A percentile compares a stretch with the other conserved stretches of the same genome.
phyloP scores from a whole-genome alignment of 768 basidiomycete species.

The Tylopilus intermedius region DNA sequence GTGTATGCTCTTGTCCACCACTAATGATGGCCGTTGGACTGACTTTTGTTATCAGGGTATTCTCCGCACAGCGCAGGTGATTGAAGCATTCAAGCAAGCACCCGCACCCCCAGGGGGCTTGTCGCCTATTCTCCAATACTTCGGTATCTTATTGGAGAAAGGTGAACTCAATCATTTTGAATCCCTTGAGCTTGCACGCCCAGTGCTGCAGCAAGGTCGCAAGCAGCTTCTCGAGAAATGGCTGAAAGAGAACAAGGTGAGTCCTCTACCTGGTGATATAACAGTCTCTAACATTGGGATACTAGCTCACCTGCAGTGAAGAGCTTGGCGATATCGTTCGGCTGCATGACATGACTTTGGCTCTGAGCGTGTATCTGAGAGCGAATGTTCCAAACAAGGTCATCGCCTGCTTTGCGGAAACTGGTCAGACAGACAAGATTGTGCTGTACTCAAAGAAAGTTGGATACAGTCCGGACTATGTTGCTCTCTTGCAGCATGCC shows the following conservation, averaged over 20 bases:
- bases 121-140: slow-evolving; percentile 96
- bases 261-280: slow-evolving; percentile 5
- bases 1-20: slow-evolving; percentile 43
- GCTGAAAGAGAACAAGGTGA: slow-evolving; percentile 98
- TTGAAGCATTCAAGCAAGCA: slow-evolving; percentile 95
- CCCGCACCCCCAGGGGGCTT: slow-evolving; percentile 87
- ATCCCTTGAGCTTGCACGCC: slow-evolving; percentile 91
- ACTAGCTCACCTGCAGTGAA: slow-evolving; percentile 92
- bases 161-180: slow-evolving; percentile 97
- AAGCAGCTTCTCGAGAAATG: slow-evolving; percentile 98
- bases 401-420: slow-evolving; percentile 98
- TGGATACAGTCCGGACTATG: slow-evolving; percentile 88
- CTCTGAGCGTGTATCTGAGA: slow-evolving; percentile 93
- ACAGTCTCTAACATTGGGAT: slow-evolving; percentile 10
- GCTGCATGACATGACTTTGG: slow-evolving; percentile 91
- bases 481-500: slow-evolving; percentile 87
- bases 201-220: slow-evolving; percentile 91
- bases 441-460: slow-evolving; percentile 97
- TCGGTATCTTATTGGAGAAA: slow-evolving; percentile 97
- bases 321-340: slow-evolving; percentile 97
- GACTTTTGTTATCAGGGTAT: slow-evolving; percentile 59
- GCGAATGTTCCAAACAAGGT: slow-evolving; percentile 99
- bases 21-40: not conserved
- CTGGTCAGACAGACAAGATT: slow-evolving; percentile 98
- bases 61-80: slow-evolving; percentile 88